Conservation (phyloP, 139 green algal species). For the Chlamydomonas asymmetrica region DNA sequence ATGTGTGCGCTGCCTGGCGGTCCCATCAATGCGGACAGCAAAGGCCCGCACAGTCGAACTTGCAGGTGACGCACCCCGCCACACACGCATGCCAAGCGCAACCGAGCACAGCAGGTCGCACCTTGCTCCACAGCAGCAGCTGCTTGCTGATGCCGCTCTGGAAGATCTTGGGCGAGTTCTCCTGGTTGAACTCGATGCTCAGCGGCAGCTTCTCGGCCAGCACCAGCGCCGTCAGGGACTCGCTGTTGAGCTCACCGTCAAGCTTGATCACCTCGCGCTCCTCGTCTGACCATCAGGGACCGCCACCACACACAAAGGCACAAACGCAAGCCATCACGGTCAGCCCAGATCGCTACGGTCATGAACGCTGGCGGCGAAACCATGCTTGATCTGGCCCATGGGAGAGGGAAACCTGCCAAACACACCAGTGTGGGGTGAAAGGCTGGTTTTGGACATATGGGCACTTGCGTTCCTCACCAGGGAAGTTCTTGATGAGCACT, state of each 20-base stretch:
- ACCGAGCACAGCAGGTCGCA: too few species aligned
- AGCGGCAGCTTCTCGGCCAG: slow-evolving; percentile 72
- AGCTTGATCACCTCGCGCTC: slow-evolving; percentile 18
- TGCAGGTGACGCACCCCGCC: background rate
- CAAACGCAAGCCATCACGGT: too few species aligned
- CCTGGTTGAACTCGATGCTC: slow-evolving; percentile 72
- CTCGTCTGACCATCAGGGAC: slow-evolving; percentile 32
- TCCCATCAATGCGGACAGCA: too few species aligned
- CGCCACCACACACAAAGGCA: too few species aligned
- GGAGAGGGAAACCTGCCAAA: too few species aligned
- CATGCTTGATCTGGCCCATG: too few species aligned
- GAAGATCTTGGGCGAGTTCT: slow-evolving; percentile 79
- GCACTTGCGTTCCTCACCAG: slow-evolving; percentile 34
- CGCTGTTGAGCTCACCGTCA: slow-evolving; percentile 5
- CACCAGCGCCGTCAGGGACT: slow-evolving; percentile 47
- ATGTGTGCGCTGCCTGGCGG: too few species aligned
- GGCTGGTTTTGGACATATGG: too few species aligned
- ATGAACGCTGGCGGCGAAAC: too few species aligned
- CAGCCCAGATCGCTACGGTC: too few species aligned
- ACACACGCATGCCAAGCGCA: background rate
- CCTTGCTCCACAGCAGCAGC: slow-evolving; percentile 54
- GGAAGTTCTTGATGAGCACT: slow-evolving; percentile 72
- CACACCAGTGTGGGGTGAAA: too few species aligned
- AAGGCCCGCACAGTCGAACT: too few species aligned
- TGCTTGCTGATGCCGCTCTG: slow-evolving; percentile 70